Conservation (phyloP, 1,139 yeast species). For the Pichia sp. region DNA sequence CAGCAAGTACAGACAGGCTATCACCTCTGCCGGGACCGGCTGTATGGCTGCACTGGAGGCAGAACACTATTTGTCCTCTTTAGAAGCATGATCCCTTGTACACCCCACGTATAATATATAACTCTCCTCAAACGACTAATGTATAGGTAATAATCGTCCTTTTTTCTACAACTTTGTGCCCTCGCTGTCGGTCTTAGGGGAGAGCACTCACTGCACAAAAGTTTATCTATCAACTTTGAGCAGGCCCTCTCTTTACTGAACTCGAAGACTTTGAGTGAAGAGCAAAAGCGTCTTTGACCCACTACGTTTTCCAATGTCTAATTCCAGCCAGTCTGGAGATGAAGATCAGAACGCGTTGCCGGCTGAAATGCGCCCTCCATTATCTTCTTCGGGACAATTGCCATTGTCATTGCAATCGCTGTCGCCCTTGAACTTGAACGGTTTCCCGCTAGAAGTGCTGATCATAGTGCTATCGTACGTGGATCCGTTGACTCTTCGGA, state of each 20-base stretch:
- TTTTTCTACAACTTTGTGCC: too few species aligned
- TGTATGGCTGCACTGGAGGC: constrained; percentile 99
- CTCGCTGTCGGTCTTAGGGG: too few species aligned
- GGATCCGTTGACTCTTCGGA: constrained; percentile 51
- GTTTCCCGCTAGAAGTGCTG: constrained; percentile 56
- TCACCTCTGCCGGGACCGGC: constrained; percentile 98
- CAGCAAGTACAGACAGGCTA: constrained; percentile 95
- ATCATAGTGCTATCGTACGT: constrained; percentile 52
- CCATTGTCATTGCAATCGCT: neutral
- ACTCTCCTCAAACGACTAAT: neutral
- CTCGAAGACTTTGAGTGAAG: neutral
- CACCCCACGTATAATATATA: neutral
- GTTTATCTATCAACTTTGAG: neutral
- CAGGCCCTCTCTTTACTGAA: too few species aligned
- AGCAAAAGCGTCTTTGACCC: neutral
- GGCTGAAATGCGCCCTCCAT: neutral
- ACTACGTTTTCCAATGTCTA: neutral
- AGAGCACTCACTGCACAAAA: too few species aligned
- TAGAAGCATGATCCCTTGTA: constrained; percentile 35
- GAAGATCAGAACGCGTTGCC: neutral
- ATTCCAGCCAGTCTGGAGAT: neutral
- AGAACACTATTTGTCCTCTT: constrained; percentile 75
- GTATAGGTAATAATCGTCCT: neutral
- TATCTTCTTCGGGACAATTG: too few species aligned
- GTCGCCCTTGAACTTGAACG: constrained; percentile 17